Conservation (phyloP, 495 filamentous ascomycete species). For the Daldinia loculata region DNA sequence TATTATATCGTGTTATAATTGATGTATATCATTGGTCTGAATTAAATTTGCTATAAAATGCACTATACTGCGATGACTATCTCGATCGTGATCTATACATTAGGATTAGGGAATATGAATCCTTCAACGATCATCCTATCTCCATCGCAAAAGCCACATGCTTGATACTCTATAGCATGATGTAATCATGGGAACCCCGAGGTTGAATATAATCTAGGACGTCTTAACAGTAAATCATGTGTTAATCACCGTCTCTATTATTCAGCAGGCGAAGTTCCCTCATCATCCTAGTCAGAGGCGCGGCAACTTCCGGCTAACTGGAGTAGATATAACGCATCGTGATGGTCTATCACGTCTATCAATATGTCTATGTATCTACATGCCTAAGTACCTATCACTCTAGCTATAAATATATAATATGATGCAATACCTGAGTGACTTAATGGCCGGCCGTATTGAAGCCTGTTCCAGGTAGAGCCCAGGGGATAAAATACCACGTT, state of each 20-base stretch:
- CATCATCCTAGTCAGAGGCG: background rate
- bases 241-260: background rate
- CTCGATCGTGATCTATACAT: background rate
- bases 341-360: background rate
- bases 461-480: too few relatives aligned
- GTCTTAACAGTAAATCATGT: background rate
- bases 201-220: background rate
- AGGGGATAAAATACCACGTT: too few relatives aligned
- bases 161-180: background rate
- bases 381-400: too few relatives aligned
- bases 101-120: background rate
- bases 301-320: background rate
- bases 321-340: too few relatives aligned
- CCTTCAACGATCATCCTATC: background rate
- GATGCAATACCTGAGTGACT: too few relatives aligned
- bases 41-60: background rate
- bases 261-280: background rate
- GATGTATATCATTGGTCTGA: too few relatives aligned
- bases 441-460: too few relatives aligned
- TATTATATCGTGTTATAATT: too few relatives aligned
- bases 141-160: background rate
- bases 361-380: background rate
- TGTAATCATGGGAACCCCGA: background rate
- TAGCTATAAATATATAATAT: too few relatives aligned
- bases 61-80: background rate